These are phyloP conservation scores for Solanum infundibuliforme DNA, from an alignment of 257 asterid genomes.

Conservation along the genomic window DNA sequence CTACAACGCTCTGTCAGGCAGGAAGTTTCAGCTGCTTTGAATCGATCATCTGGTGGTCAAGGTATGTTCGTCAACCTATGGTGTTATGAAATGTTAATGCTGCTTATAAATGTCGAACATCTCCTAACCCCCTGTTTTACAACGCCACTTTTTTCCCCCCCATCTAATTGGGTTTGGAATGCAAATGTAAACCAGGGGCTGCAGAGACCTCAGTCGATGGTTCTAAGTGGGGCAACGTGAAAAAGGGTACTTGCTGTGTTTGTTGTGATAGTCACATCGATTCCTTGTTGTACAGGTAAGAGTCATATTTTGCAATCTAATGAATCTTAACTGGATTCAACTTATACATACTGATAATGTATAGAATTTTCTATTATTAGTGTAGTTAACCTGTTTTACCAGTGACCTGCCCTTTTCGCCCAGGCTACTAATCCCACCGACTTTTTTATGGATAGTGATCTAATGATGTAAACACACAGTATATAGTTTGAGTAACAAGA, in stretches of 20 bases:
- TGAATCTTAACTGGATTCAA: neutral
- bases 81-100: neutral
- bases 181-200: slow-evolving; percentile 25
- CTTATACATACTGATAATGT: neutral
- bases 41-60: slow-evolving; percentile 64
- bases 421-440: neutral
- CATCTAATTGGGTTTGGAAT: neutral
- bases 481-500: neutral
- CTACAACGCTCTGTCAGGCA: slow-evolving; percentile 92
- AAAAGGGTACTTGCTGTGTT: slow-evolving; percentile 93
- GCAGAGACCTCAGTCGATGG: slow-evolving; percentile 75
- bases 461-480: neutral
- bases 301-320: neutral
- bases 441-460: neutral
- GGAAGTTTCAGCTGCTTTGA: slow-evolving; percentile 95
- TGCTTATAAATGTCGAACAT: neutral
- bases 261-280: slow-evolving; percentile 93
- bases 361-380: neutral
- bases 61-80: slow-evolving; percentile 27
- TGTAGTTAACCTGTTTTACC: neutral
- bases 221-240: slow-evolving; percentile 72
- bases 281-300: slow-evolving; percentile 82
- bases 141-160: accelerated
- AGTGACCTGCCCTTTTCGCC: neutral
- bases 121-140: neutral